Base-by-base conservation (phyloP, 2,329 filamentous ascomycete species). In the Xylariaceae sp. region DNA sequence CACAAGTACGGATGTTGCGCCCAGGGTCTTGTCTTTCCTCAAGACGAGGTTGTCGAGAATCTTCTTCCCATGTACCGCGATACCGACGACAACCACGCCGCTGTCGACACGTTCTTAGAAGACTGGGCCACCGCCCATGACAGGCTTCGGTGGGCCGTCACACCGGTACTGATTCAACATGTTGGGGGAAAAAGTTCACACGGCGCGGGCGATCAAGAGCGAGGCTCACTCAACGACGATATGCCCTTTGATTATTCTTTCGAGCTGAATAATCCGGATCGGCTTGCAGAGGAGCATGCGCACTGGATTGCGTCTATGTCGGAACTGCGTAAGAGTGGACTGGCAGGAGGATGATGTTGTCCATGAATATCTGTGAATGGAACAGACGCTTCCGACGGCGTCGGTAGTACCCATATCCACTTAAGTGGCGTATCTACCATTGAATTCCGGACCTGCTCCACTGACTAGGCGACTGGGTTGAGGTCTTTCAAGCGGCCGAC, bases 101-200 rank as follows among this genome's bases (percentile, higher is more conserved):
- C 64, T 10, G 58, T 62, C 21, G 65, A 67, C 41, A 66, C 59
- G 6, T 67, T 67, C 26, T 44, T 66, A 14, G 65, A 67, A 41
- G 57, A 63, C 20, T 61, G 57, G 56, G 64, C 65, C 23, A 43
- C 66, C 26, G 49, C 44, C 20, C 53, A 47, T 37, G 48, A 56
- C 18, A 47, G 40, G n/a, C 37, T 67, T 21, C 62, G 65, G 5
- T 67, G 61, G 62, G 65, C 64, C 3, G 53, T 67, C n/a, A 67
- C 61, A 1, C 65, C 65, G 2, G 65, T 67, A 40, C 42, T 67
- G 41, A 63, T 67, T n/a, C 65, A 67, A 46, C 65, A 67, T 43
- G 65, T 67, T 9, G 65, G 65, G 2, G 64, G 64, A 2, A 64
- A 63, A 54, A 67, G 65, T 44, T 56, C 55, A 1, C 65, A 67